Base-by-base conservation (phyloP, 1,139 yeast species). In the Hemisphaericaspora xylanilytica region DNA sequence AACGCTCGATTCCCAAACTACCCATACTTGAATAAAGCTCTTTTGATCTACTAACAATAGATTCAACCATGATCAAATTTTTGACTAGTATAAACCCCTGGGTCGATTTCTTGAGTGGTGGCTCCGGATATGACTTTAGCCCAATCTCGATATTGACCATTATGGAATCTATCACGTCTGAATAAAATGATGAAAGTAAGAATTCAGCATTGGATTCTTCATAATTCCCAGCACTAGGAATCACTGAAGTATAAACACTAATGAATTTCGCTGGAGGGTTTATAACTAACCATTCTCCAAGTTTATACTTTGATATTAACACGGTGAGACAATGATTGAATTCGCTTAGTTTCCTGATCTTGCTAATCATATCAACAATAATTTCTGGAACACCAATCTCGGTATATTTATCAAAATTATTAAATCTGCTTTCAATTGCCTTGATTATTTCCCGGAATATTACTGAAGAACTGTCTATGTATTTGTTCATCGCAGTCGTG, bases 111-210 rank as follows among this genome's bases (percentile, higher is more conserved):
- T 68, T 65, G 42, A 28, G 2, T 20, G 18, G 8, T 18, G 42
- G 25, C 27, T 30, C 32, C 7, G 20, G 26, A 16, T 34, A 31
- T 8, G 17, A 31, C 67, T 74, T 44, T 73, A 87, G 56, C 64
- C 79, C 50, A 61, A 70, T 58, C 73, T 90, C 62, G 71, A 70
- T 52, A 40, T 76, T 75, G 29, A 84, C 68, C 56, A 83, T 71
- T 27, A 86, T 70, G 30, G 82, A 81, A 57, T 88, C 96, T 35
- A 89, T 74, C 28, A 85, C 72, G 56, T 88, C 96, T 38, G 87
- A 75, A 43, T 80, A 73, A 54, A 75, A 87, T 32, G 84, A 70
- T 2, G 88, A 75, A 17, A 86, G 60, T 41, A 84, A 58, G 41
- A 70, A 77, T 26, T 66, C 65, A 0, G 80, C 73, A 36, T 68